These are phyloP conservation scores for Escovopsis weberi DNA, from an alignment of 2,329 filamentous ascomycete species.

Conservation along the genomic window DNA sequence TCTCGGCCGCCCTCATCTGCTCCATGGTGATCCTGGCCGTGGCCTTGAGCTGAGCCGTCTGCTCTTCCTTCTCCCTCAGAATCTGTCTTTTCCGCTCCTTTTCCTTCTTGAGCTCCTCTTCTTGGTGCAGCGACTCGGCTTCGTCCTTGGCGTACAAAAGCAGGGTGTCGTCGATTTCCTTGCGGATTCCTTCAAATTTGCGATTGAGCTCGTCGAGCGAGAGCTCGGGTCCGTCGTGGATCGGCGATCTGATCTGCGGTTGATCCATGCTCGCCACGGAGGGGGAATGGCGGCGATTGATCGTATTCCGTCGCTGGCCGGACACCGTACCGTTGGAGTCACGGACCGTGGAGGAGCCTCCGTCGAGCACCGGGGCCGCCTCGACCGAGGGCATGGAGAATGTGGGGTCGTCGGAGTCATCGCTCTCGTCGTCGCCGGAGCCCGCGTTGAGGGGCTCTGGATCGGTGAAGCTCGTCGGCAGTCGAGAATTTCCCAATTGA, in stretches of 20 bases:
- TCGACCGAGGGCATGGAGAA: constrained; percentile 44
- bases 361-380: constrained; percentile 45
- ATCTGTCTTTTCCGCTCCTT: constrained; percentile 64
- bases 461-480: constrained; percentile 40
- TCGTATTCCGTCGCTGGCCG: constrained; percentile 34
- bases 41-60: constrained; percentile 68
- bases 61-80: constrained; percentile 81
- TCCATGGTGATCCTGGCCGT: constrained; percentile 69
- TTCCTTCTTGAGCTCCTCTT: constrained; percentile 58
- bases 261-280: constrained; percentile 45
- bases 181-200: constrained; percentile 63
- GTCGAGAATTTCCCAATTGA: constrained; percentile 39
- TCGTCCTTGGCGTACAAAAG: constrained; percentile 57
- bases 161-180: constrained; percentile 69
- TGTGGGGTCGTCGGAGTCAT: constrained; percentile 31
- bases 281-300: constrained; percentile 64
- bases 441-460: constrained; percentile 31
- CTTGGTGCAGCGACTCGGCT: constrained; percentile 49
- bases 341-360: constrained; percentile 44
- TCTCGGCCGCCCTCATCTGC: constrained; percentile 66
- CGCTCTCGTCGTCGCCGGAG: constrained; percentile 25
- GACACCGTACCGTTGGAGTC: constrained; percentile 40
- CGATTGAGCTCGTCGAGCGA: constrained; percentile 67
- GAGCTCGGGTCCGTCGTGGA: constrained; percentile 42
- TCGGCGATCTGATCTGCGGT: constrained; percentile 27